A percentile compares a stretch with the other conserved stretches of the same genome.
Conservation (phyloP, 1,139 yeast genomes). For the Magnusiomyces fungicola region DNA sequence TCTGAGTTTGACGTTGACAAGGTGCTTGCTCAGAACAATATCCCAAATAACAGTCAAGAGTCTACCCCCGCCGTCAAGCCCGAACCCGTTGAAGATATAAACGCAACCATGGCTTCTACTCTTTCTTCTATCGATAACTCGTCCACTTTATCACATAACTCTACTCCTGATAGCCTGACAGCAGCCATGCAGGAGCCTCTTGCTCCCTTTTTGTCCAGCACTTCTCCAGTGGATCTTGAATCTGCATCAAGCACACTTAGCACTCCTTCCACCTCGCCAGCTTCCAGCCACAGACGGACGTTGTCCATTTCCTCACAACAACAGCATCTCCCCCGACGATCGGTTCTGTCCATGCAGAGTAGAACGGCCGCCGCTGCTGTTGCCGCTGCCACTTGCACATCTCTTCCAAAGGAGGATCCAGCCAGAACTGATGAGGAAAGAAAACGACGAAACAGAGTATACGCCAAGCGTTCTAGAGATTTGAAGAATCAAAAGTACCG, state of each 20-base stretch:
- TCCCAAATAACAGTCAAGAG: too few relatives aligned
- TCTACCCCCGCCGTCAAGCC: background rate
- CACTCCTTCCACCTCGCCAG: background rate
- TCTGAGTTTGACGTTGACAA: background rate
- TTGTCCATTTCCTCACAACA: background rate
- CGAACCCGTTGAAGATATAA: background rate
- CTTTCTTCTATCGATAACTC: background rate
- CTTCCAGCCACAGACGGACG: background rate
- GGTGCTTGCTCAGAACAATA: background rate
- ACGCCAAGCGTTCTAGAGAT: constrained; percentile 16
- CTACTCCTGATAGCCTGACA: background rate
- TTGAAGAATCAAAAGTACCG: constrained; percentile 13
- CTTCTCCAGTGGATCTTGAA: background rate
- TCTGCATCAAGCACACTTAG: background rate
- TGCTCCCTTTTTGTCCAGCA: background rate
- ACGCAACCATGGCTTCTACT: background rate
- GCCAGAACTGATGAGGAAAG: constrained; percentile 12
- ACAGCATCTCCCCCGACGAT: background rate
- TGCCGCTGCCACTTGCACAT: background rate
- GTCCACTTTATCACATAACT: background rate
- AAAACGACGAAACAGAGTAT: constrained; percentile 13
- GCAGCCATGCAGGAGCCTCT: background rate
- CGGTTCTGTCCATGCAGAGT: background rate
- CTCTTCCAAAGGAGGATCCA: background rate
- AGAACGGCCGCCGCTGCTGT: background rate